These are phyloP conservation scores for Borovskyia barvae DNA, from an alignment of 208 protist genomes.

Conservation along the genomic window DNA sequence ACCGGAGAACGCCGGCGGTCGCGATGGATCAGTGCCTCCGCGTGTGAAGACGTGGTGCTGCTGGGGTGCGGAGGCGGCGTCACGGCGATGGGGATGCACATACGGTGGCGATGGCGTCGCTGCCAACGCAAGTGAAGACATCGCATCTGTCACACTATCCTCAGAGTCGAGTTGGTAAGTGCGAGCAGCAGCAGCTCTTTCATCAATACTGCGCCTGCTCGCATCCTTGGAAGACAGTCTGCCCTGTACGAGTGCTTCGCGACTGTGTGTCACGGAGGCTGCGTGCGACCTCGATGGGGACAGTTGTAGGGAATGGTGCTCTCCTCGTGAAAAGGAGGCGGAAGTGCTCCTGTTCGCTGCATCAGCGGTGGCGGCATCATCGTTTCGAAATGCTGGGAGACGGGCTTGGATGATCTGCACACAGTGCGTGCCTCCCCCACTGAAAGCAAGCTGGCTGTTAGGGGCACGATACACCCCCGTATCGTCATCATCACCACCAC, in stretches of 20 bases:
- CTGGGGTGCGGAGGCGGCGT: not conserved
- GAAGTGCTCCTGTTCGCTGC: not conserved
- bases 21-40: too few species aligned
- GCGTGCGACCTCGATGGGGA: too few species aligned
- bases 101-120: constrained; percentile 14
- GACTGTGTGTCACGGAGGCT: too few species aligned
- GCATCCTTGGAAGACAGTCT: too few species aligned
- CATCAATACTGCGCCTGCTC: too few species aligned
- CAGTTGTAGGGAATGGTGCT: too few species aligned
- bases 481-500: too few species aligned
- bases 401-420: constrained; percentile 21
- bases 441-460: constrained; percentile 23
- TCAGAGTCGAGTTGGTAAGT: not conserved
- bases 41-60: not conserved
- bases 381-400: constrained; percentile 27
- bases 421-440: constrained; percentile 17
- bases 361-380: constrained; percentile 9
- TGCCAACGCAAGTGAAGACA: not conserved
- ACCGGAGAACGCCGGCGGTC: too few species aligned
- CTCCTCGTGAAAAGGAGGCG: too few species aligned
- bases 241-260: too few species aligned
- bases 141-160: not conserved
- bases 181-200: too few species aligned
- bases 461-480: constrained; percentile 5
- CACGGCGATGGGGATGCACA: not conserved